Percentiles rank a stretch among this genome's conserved stretches.
phyloP scores from a whole-genome alignment of 1,139 yeast genomes.

The Candida pseudocylindracea region DNA sequence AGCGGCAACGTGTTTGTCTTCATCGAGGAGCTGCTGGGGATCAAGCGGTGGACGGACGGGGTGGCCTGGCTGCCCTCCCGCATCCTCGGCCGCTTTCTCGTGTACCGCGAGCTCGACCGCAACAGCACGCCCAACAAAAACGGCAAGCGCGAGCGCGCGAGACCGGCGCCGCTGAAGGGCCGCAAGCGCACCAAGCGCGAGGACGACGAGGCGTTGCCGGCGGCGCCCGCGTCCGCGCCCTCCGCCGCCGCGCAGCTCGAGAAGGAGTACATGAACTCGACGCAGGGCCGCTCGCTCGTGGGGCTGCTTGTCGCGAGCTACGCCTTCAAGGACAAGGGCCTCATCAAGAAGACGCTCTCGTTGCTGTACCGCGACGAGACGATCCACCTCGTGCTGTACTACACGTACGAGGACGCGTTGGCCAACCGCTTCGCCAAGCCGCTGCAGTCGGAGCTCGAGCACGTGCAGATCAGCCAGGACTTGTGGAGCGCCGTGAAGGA shows the following conservation, averaged over 20 bases:
- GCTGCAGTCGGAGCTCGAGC: conserved; percentile 26
- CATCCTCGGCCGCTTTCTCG: conserved; percentile 61
- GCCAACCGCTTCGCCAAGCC: conserved; percentile 38
- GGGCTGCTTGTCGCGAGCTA: not conserved
- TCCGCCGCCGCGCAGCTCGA: too few species aligned
- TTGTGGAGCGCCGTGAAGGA: conserved; percentile 40
- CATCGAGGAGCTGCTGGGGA: conserved; percentile 63
- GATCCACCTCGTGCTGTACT: conserved; percentile 62
- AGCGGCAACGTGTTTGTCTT: conserved; percentile 76
- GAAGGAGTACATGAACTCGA: too few species aligned
- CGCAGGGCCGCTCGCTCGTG: too few species aligned
- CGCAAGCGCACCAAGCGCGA: not conserved
- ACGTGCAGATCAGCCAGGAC: conserved; percentile 28
- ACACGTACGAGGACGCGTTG: conserved; percentile 50
- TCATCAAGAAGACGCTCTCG: conserved; percentile 66
- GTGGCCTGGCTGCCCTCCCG: conserved; percentile 83
- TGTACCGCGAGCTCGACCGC: conserved; percentile 59
- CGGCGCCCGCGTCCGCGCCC: too few species aligned
- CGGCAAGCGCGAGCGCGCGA: conserved; percentile 12
- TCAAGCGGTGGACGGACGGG: conserved; percentile 90
- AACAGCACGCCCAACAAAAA: conserved; percentile 16
- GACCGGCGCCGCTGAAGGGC: conserved; percentile 4
- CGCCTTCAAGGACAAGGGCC: conserved; percentile 30
- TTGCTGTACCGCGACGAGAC: conserved; percentile 22
- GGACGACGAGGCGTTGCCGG: too few species aligned